Percentiles rank a stretch among this genome's conserved stretches.
Evolutionary conservation across 306 rosid species (phyloP).

Genomic region (Cucurbita ficifolia): DNA sequence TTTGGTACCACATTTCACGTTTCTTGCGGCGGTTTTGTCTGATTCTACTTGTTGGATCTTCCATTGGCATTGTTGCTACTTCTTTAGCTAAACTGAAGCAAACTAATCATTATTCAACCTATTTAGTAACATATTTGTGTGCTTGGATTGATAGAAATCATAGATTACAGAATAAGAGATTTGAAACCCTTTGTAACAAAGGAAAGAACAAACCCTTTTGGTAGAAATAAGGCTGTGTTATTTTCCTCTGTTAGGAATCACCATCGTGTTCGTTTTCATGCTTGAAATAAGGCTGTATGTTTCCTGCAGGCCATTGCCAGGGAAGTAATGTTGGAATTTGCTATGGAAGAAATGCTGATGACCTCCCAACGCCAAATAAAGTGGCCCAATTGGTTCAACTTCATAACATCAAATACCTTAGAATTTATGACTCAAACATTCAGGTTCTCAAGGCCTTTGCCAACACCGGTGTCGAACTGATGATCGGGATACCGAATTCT

Average conservation of each 20-base stretch:
- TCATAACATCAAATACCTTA: constrained; percentile 63
- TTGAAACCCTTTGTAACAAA: no score
- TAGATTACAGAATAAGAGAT: no score
- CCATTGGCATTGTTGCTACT: neutral
- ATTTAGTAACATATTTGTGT: no score
- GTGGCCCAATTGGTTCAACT: constrained; percentile 75
- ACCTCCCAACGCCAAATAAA: constrained; percentile 91
- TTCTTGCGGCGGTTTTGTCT: neutral
- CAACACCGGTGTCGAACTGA: constrained; percentile 73
- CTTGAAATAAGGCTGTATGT: no score
- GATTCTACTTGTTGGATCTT: neutral
- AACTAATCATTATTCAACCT: no score
- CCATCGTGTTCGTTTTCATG: no score
- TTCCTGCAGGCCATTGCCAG: constrained; percentile 39
- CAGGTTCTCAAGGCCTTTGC: constrained; percentile 95
- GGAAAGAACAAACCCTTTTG: no score
- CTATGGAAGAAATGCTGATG: constrained; percentile 95
- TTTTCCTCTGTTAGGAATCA: no score
- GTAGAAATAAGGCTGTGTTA: no score
- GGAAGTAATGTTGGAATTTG: constrained; percentile 84
- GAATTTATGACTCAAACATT: constrained; percentile 72
- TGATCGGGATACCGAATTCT: constrained; percentile 75
- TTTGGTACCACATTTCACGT: neutral
- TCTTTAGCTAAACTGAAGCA: no score
- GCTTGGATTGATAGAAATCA: no score